Evolutionary conservation across 2,329 filamentous ascomycete species (phyloP).

Genomic region (Metarhizium guizhouense): DNA sequence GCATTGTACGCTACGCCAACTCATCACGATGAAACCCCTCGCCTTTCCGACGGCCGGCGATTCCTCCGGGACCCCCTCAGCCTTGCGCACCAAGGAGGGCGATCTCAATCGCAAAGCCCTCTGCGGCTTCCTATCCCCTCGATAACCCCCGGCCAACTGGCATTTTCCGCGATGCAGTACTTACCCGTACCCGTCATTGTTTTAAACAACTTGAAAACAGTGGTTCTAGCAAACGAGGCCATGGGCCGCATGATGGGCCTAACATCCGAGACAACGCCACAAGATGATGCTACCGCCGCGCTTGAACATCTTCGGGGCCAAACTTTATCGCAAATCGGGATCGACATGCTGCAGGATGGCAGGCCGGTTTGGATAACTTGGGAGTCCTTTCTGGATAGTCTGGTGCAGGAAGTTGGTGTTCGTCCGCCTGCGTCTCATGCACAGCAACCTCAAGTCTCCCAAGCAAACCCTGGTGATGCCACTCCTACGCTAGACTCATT

Average conservation of each 20-base stretch:
- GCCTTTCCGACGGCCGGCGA: conserved; percentile 18
- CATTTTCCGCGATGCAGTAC: conserved; percentile 63
- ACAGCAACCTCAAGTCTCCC: conserved; percentile 10
- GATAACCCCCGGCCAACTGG: conserved; percentile 44
- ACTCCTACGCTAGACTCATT: conserved; percentile 25
- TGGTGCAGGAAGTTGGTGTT: conserved; percentile 34
- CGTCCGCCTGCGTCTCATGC: conserved; percentile 16
- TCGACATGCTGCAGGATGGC: conserved; percentile 65
- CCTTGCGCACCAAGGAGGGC: conserved; percentile 11
- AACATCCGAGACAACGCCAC: conserved; percentile 30
- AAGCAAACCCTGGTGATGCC: conserved; percentile 22
- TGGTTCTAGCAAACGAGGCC: conserved; percentile 67
- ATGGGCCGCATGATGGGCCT: conserved; percentile 58
- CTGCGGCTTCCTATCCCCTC: conserved; percentile 35
- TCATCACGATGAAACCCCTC: conserved; percentile 14
- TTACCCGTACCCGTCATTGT: conserved; percentile 65
- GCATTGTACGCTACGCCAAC: neutral
- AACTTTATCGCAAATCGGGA: conserved; percentile 58
- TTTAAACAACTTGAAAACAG: conserved; percentile 57
- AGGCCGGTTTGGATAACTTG: conserved; percentile 49
- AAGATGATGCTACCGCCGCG: conserved; percentile 33
- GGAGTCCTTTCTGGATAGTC: conserved; percentile 48
- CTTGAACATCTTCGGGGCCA: conserved; percentile 56
- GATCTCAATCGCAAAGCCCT: conserved; percentile 29
- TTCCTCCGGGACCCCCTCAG: conserved; percentile 25